Percentiles rank a stretch among this genome's conserved stretches.
Evolutionary conservation across 441 rosid species (phyloP).

Genomic region (Lepidium campestre): DNA sequence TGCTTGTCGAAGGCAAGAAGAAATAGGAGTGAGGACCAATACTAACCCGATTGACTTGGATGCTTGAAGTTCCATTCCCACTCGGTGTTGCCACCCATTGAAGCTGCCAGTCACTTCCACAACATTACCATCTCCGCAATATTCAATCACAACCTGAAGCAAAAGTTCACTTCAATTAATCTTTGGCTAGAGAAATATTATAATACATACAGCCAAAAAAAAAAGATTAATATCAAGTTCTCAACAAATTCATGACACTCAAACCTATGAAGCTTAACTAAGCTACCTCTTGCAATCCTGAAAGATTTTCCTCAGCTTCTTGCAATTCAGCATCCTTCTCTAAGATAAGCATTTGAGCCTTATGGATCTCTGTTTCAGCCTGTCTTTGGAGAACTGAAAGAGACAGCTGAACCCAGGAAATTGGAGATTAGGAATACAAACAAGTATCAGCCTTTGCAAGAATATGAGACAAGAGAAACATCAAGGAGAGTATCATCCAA

Average conservation of each 20-base stretch:
- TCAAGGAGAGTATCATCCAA: neutral
- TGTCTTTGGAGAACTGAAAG: conserved; percentile 57
- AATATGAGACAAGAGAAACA: conserved; percentile 1
- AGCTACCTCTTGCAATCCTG: conserved; percentile 76
- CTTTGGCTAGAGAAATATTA: neutral
- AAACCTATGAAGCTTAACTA: neutral
- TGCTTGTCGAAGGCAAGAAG: neutral
- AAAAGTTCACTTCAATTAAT: neutral
- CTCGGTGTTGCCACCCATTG: conserved; percentile 83
- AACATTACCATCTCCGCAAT: conserved; percentile 66
- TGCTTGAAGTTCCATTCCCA: conserved; percentile 70
- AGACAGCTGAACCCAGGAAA: conserved; percentile 40
- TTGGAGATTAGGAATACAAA: neutral
- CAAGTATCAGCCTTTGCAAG: neutral
- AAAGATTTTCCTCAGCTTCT: conserved; percentile 77
- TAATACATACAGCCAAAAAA: neutral
- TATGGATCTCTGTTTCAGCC: conserved; percentile 69
- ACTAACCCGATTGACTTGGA: conserved; percentile 33
- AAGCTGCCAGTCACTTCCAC: conserved; percentile 94
- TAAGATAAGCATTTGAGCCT: conserved; percentile 56
- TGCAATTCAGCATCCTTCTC: conserved; percentile 67
- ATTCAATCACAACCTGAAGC: conserved; percentile 64
- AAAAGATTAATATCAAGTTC: neutral
- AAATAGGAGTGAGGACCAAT: neutral
- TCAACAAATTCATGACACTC: neutral